phyloP scores from a whole-genome alignment of 441 rosid genomes.

The Manihot esculenta region DNA sequence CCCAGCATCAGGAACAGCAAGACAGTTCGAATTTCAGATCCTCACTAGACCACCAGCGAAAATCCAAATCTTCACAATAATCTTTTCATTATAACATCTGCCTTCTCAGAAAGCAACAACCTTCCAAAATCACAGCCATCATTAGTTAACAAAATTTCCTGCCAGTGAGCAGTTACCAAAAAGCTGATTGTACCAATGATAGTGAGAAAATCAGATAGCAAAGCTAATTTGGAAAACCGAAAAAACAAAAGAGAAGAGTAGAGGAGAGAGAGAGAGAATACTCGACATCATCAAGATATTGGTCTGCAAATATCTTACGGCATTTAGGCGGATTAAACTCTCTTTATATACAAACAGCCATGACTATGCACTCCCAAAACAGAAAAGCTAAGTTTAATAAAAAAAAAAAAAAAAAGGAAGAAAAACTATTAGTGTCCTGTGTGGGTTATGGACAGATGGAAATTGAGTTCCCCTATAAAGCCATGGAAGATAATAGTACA shows the following conservation, averaged over 20 bases:
- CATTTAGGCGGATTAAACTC: conserved; percentile 40
- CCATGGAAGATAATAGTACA: conserved; percentile 33
- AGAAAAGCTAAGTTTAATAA: conserved; percentile 16
- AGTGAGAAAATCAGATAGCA: neutral
- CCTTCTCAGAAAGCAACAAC: neutral
- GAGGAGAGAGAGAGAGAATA: neutral
- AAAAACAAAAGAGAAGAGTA: no score
- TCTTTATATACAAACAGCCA: conserved; percentile 56
- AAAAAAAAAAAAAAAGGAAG: conserved; percentile 1
- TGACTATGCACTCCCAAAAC: conserved; percentile 44
- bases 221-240: neutral
- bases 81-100: neutral
- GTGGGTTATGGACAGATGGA: conserved; percentile 56
- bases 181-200: conserved; percentile 12
- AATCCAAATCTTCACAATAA: no score
- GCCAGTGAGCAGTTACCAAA: conserved; percentile 16
- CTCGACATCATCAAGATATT: conserved; percentile 13
- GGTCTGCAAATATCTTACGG: conserved; percentile 33
- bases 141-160: conserved; percentile 23
- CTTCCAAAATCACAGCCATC: conserved; percentile 16
- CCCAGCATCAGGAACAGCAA: neutral
- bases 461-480: conserved; percentile 26
- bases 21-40: neutral
- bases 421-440: conserved; percentile 38
- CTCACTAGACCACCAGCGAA: neutral